phyloP scores from a whole-genome alignment of 2,329 filamentous ascomycete genomes.

The Elsinoe batatas region DNA sequence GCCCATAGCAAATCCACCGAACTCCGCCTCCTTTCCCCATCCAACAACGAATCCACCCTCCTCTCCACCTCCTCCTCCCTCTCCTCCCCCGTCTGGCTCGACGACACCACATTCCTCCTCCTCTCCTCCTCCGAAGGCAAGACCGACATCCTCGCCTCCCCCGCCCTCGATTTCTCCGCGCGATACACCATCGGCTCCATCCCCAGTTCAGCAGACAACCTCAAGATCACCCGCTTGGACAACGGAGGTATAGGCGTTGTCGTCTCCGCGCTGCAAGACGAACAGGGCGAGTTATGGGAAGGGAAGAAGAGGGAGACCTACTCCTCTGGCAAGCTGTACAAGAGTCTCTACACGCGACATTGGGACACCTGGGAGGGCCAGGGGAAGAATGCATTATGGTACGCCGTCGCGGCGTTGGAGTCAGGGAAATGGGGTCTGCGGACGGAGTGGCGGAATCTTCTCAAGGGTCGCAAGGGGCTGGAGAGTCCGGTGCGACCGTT shows the following conservation, averaged over 20 bases:
- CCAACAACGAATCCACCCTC: conserved; percentile 53
- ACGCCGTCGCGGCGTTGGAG: conserved; percentile 46
- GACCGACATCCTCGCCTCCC: conserved; percentile 28
- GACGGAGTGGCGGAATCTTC: conserved; percentile 44
- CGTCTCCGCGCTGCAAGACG: conserved; percentile 51
- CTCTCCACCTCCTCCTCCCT: conserved; percentile 56
- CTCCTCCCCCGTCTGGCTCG: conserved; percentile 68
- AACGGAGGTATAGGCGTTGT: conserved; percentile 36
- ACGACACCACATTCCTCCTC: conserved; percentile 50
- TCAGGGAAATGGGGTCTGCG: conserved; percentile 24
- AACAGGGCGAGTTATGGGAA: conserved; percentile 55
- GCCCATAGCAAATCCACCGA: conserved; percentile 59
- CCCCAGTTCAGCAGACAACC: conserved; percentile 38
- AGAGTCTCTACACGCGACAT: conserved; percentile 43
- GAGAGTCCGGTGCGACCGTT: conserved; percentile 67
- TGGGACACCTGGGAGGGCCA: conserved; percentile 52
- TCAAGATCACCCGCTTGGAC: conserved; percentile 36
- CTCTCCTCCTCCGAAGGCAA: conserved; percentile 33
- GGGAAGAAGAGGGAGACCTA: conserved; percentile 39
- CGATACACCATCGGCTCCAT: conserved; percentile 33
- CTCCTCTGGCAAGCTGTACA: conserved; percentile 41
- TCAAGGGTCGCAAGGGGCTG: conserved; percentile 45
- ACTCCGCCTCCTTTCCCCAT: conserved; percentile 61
- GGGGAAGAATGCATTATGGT: conserved; percentile 64
- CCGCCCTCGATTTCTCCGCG: conserved; percentile 17